Conservation (phyloP, 805 yeast genomes). For the Lipomyces mesembrius region DNA sequence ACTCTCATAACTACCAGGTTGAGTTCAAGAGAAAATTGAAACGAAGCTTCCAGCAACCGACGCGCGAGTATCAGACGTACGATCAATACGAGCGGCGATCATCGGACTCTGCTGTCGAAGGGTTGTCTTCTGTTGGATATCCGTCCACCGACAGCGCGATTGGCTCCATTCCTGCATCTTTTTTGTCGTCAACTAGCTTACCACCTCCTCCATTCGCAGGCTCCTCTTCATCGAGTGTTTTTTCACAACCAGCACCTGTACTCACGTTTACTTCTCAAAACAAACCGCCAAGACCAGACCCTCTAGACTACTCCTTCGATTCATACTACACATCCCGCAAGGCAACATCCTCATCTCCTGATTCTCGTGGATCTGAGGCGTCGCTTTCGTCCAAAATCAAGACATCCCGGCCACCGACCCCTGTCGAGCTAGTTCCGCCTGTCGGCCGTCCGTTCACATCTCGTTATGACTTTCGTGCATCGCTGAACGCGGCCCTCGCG, state of each 20-base stretch:
- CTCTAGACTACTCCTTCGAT: constrained; percentile 30
- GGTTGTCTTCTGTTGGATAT: neutral
- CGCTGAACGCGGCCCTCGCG: constrained; percentile 35
- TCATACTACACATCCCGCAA: constrained; percentile 18
- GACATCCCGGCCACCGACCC: constrained; percentile 25
- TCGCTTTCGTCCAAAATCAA: constrained; percentile 7
- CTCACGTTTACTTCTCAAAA: neutral
- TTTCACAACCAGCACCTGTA: neutral
- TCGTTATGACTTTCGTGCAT: constrained; percentile 44
- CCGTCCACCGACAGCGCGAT: constrained; percentile 1
- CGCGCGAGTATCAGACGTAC: neutral
- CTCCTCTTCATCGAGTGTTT: neutral
- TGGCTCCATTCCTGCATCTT: constrained; percentile 1
- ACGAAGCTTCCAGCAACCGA: neutral
- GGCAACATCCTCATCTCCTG: neutral
- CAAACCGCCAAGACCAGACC: constrained; percentile 29
- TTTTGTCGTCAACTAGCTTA: neutral
- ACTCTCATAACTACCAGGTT: constrained; percentile 60
- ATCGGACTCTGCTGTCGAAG: constrained; percentile 22
- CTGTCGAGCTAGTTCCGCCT: constrained; percentile 30
- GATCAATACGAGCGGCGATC: constrained; percentile 19
- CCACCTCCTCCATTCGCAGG: neutral
- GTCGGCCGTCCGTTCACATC: constrained; percentile 37
- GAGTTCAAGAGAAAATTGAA: constrained; percentile 45
- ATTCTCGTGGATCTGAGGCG: neutral